Percentiles rank a stretch among this genome's conserved stretches.
phyloP scores from a whole-genome alignment of 2,329 filamentous ascomycete genomes.

The Cyanodermella asteris region DNA sequence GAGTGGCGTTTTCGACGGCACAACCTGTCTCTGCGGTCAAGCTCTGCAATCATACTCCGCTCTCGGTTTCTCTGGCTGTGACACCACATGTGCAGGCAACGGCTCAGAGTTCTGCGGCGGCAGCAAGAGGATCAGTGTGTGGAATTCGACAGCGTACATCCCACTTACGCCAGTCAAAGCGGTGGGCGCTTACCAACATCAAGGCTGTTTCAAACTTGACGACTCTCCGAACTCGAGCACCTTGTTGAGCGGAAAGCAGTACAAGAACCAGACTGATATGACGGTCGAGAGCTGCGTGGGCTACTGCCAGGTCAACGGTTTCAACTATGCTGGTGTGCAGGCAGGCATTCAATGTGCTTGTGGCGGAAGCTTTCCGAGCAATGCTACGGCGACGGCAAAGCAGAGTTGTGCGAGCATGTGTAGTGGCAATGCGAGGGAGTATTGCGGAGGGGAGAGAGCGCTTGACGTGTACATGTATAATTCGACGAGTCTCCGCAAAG shows the following conservation, averaged over 20 bases:
- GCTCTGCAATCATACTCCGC: slow-evolving; percentile 2
- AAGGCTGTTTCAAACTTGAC: slow-evolving; percentile 5
- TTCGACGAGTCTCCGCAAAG: too few species aligned
- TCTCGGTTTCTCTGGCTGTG: slow-evolving; percentile 6
- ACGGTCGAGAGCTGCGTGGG: slow-evolving; percentile 7
- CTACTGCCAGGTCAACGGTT: slow-evolving; percentile 5
- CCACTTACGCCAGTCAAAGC: slow-evolving; percentile 3
- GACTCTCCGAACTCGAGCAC: slow-evolving; percentile 1
- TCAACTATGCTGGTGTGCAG: slow-evolving; percentile 6
- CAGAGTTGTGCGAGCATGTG: slow-evolving; percentile 2
- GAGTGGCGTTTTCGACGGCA: slow-evolving; percentile 4
- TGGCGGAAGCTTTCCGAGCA: slow-evolving; percentile 1
- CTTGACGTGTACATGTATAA: slow-evolving; percentile 3
- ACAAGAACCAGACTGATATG: slow-evolving; percentile 4
- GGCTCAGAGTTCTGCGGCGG: slow-evolving; percentile 8
- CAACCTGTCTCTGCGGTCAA: slow-evolving; percentile 4
- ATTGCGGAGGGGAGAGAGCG: slow-evolving; percentile 2
- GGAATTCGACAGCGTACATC: slow-evolving; percentile 2
- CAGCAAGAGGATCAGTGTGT: slow-evolving; percentile 1
- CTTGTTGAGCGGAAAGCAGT: slow-evolving; percentile 2
- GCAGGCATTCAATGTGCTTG: slow-evolving; percentile 6
- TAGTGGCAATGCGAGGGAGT: slow-evolving; percentile 4
- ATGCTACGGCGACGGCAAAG: background rate
- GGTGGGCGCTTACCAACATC: slow-evolving; percentile 2
- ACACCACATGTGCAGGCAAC: slow-evolving; percentile 8